A percentile compares a stretch with the other conserved stretches of the same genome.
phyloP scores from a whole-genome alignment of 495 filamentous ascomycete species.

The Aspergillus bertholletiae region DNA sequence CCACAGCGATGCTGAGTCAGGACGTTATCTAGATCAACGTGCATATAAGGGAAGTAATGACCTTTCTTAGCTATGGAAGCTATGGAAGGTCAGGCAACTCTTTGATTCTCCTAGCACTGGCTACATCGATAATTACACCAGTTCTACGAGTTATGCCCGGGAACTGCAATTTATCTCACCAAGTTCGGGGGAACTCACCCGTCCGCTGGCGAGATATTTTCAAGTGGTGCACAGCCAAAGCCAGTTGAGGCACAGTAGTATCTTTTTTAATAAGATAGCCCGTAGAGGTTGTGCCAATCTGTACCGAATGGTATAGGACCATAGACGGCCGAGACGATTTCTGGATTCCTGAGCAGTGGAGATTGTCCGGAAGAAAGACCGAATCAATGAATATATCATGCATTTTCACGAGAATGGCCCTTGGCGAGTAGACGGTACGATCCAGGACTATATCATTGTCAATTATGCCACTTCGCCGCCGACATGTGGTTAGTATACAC shows the following conservation, averaged over 20 bases:
- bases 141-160: constrained; percentile 3
- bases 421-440: constrained; percentile 10
- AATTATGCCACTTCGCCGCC: constrained; percentile 12
- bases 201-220: too few relatives aligned
- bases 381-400: constrained; percentile 8
- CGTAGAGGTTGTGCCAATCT: neutral
- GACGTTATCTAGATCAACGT: too few relatives aligned
- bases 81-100: too few relatives aligned
- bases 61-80: too few relatives aligned
- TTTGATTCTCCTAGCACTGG: too few relatives aligned
- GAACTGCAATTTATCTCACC: neutral
- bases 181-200: neutral
- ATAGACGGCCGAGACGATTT: constrained; percentile 9
- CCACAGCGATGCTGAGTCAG: too few relatives aligned
- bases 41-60: too few relatives aligned
- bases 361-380: constrained; percentile 2
- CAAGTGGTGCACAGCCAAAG: too few relatives aligned
- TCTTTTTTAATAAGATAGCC: too few relatives aligned
- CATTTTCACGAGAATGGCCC: constrained; percentile 11
- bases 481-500: neutral
- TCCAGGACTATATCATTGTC: constrained; percentile 16
- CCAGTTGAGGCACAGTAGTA: too few relatives aligned
- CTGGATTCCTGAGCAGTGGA: constrained; percentile 13
- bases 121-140: too few relatives aligned
- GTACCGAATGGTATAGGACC: neutral